Base-by-base conservation (phyloP, 192 early-diverging fungal genomes). In the Haplosporangium gracile region DNA sequence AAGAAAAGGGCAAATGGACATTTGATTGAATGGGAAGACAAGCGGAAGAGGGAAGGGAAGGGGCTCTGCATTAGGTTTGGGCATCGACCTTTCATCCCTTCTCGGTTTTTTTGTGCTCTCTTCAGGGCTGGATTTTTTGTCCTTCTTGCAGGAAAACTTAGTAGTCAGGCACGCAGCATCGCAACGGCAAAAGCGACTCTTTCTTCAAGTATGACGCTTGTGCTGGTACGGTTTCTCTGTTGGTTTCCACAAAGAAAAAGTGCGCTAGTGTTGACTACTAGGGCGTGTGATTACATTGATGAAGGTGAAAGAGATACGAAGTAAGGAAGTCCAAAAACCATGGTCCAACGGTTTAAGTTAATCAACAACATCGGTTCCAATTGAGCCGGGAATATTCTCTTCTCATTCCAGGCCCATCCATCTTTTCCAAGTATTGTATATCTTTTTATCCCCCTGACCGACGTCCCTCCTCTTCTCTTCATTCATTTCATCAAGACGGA, bases 41-140 rank as follows among this genome's bases (percentile, higher is more conserved):
- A 60, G 55, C 55, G n/a, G 55, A 2, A 60, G n/a, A 60, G 22
- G 55, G 49, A 51, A 51, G n/a, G 55, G 8, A 60, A 60, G 60
- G 57, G 60, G 49, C 18, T 51, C 49, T 65, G 60, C 60, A 65
- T 65, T 65, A 65, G 29, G 60, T 65, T 65, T 65, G 60, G 60
- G 60, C 60, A 65, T 65, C 60, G 60, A 32, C 60, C 60, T 15
- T 10, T 63, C 8, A n/a, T 26, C 9, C 8, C 20, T 26, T 24
- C n/a, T 60, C 11, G 13, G 2, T 16, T 49, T 11, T 20, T 20
- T 65, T 26, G 60, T 29, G 32, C 60, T 29, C 60, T 29, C 11
- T 65, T 29, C 29, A 65, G 26, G 60, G 60, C 60, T 34, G 60
- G 60, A 65, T 65, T 32, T 32, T 65, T 32, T 65, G 0, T 57